Percentiles rank a stretch among this genome's conserved stretches.
These are phyloP conservation scores for Scleroderma citrinum DNA, from an alignment of 768 basidiomycete genomes.

Conservation along the genomic window DNA sequence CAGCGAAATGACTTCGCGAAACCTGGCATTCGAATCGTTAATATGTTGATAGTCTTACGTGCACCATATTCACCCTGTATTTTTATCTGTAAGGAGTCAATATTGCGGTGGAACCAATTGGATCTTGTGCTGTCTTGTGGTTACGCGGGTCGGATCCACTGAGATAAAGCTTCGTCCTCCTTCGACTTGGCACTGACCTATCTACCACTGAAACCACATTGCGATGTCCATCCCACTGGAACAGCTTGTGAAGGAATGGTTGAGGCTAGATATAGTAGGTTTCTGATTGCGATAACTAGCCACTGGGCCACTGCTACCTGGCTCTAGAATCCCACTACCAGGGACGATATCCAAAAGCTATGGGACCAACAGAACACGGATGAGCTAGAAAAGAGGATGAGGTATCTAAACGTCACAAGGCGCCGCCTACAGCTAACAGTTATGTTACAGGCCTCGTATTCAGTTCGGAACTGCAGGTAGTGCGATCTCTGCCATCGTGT, in stretches of 20 bases:
- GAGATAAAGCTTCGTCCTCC: too few species aligned
- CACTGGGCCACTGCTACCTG: too few species aligned
- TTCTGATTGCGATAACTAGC: neutral
- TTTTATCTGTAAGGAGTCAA: too few species aligned
- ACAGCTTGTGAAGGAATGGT: constrained; percentile 45
- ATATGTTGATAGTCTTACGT: too few species aligned
- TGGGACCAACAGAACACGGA: constrained; percentile 22
- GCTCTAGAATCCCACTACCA: constrained; percentile 35
- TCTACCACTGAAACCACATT: neutral
- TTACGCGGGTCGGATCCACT: too few species aligned
- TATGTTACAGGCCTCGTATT: constrained; percentile 52
- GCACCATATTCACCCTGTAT: too few species aligned
- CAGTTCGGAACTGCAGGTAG: constrained; percentile 85
- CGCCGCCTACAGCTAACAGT: neutral
- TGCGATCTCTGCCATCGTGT: neutral
- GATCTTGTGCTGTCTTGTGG: too few species aligned
- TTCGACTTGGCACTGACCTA: too few species aligned
- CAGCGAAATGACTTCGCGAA: too few species aligned
- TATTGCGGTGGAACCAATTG: too few species aligned
- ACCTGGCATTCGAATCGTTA: too few species aligned
- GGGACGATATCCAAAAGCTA: constrained; percentile 30
- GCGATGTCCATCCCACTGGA: constrained; percentile 22
- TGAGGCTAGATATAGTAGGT: constrained; percentile 42
- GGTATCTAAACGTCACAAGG: constrained; percentile 17
- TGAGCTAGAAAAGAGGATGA: constrained; percentile 39